These are phyloP conservation scores for Zoysia pacifica DNA, from an alignment of 176 grass and related monocot species.

Conservation along the genomic window DNA sequence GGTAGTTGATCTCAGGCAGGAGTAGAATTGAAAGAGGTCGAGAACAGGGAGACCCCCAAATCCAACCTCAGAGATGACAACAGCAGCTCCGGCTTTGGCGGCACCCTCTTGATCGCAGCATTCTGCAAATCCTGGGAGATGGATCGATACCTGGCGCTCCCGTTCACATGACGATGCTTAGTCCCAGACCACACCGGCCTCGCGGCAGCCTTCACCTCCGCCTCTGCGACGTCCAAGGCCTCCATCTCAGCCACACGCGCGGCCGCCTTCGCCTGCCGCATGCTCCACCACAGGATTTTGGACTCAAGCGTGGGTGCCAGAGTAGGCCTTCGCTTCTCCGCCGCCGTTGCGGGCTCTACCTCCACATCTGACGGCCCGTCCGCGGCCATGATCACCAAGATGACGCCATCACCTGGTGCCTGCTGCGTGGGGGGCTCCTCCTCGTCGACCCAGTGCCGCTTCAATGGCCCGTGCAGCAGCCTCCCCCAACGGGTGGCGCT, in stretches of 20 bases:
- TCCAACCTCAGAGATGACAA: conserved; percentile 51
- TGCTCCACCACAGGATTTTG: conserved; percentile 62
- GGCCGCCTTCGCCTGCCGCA: conserved; percentile 59
- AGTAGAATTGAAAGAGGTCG: conserved; percentile 78
- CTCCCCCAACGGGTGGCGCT: conserved; percentile 1
- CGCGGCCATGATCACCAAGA: not conserved
- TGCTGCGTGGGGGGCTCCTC: not conserved
- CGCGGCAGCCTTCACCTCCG: not conserved
- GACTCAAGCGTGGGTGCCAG: not conserved
- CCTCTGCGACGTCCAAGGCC: not conserved
- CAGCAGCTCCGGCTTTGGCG: conserved; percentile 31
- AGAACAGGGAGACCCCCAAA: conserved; percentile 67
- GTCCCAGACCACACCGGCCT: conserved; percentile 28
- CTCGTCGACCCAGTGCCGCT: conserved; percentile 37
- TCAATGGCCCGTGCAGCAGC: conserved; percentile 44
- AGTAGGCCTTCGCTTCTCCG: conserved; percentile 26
- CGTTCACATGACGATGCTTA: conserved; percentile 20
- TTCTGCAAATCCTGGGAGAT: not conserved
- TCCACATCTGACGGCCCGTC: not conserved
- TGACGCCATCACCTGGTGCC: not conserved
- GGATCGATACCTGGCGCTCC: conserved; percentile 21
- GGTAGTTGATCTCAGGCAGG: conserved; percentile 37
- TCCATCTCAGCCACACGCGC: not conserved
- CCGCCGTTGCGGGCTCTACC: conserved; percentile 4
- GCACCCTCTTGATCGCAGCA: too few species aligned